A percentile compares a stretch with the other conserved stretches of the same genome.
Conservation (phyloP, 1,139 yeast genomes). For the Candida glucosophila region DNA sequence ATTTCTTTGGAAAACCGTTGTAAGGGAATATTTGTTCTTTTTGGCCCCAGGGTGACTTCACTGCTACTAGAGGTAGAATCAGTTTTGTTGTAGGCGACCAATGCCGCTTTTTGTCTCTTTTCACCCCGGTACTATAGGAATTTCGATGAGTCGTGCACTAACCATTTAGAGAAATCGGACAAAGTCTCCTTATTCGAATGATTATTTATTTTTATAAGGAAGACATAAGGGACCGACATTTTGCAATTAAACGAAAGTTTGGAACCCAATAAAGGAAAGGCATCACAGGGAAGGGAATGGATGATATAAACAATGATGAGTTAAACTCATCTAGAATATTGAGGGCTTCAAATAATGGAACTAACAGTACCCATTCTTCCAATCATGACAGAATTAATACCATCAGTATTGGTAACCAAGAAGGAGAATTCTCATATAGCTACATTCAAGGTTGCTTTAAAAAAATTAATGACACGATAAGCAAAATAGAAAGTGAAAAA, state of each 20-base stretch:
- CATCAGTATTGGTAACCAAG: constrained; percentile 2
- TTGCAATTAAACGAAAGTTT: constrained; percentile 11
- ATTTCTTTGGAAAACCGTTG: constrained; percentile 32
- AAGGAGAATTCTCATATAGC: constrained; percentile 3
- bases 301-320: constrained; percentile 3
- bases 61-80: neutral
- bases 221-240: constrained; percentile 9
- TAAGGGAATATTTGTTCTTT: constrained; percentile 51
- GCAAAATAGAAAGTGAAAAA: constrained; percentile 14
- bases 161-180: neutral
- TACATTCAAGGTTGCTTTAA: constrained; percentile 7
- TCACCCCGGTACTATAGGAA: no score
- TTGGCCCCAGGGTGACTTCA: constrained; percentile 35
- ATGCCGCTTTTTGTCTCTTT: no score
- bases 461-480: constrained; percentile 7
- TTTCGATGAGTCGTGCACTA: constrained; percentile 1
- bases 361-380: constrained; percentile 1
- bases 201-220: constrained; percentile 1
- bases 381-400: constrained; percentile 1
- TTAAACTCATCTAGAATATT: constrained; percentile 1
- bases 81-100: neutral
- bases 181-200: constrained; percentile 3
- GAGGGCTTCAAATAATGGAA: constrained; percentile 2
- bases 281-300: constrained; percentile 6
- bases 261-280: no score